phyloP scores from a whole-genome alignment of 2,329 filamentous ascomycete genomes.

The Neoscytalidium dimidiatum region DNA sequence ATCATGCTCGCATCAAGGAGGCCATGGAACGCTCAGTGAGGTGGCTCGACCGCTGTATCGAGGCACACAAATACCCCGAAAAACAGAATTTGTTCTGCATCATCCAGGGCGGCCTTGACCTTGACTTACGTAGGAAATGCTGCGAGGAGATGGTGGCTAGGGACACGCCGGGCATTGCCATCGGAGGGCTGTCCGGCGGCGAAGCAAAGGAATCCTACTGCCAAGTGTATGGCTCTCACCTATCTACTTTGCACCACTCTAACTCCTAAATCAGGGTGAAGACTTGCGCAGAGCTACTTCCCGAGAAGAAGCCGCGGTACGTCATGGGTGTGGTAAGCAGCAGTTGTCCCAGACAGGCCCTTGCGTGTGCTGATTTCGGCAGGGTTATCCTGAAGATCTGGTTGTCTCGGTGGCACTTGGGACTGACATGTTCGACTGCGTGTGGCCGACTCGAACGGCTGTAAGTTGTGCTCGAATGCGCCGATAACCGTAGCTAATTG shows the following conservation, averaged over 20 bases:
- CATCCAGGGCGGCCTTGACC: slow-evolving; percentile 91
- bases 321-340: slow-evolving; percentile 82
- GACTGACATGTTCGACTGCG: slow-evolving; percentile 99
- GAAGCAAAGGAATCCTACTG: slow-evolving; percentile 95
- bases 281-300: slow-evolving; percentile 81
- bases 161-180: slow-evolving; percentile 93
- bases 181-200: slow-evolving; percentile 90
- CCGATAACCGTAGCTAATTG: not conserved
- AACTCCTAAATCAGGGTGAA: slow-evolving; percentile 53
- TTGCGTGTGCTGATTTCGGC: not conserved
- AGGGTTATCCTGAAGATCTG: slow-evolving; percentile 87
- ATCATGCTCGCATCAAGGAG: slow-evolving; percentile 82
- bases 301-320: slow-evolving; percentile 92
- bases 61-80: slow-evolving; percentile 79
- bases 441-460: slow-evolving; percentile 95
- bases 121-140: slow-evolving; percentile 82
- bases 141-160: slow-evolving; percentile 83
- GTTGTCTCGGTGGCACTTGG: slow-evolving; percentile 91
- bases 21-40: slow-evolving; percentile 93
- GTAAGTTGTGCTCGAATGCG: slow-evolving; percentile 42
- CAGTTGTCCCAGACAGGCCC: not conserved
- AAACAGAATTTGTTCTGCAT: slow-evolving; percentile 97
- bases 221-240: slow-evolving; percentile 59
- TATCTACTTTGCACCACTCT: slow-evolving; percentile 29
- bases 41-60: slow-evolving; percentile 94